These are phyloP conservation scores for Cytidiella melzeri DNA, from an alignment of 768 basidiomycete species.

Conservation along the genomic window DNA sequence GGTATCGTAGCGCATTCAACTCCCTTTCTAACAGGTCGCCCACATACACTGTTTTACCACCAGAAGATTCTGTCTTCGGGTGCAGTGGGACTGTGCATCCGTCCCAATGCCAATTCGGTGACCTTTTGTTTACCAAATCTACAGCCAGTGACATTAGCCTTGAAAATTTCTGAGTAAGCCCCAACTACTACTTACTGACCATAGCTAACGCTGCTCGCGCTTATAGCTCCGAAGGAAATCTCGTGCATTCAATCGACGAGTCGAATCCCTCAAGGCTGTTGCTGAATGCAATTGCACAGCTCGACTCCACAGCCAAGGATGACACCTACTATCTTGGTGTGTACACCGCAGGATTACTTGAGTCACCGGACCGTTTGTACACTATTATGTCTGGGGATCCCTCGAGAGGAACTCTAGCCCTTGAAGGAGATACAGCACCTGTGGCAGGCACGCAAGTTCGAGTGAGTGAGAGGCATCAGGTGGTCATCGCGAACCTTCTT, in stretches of 20 bases:
- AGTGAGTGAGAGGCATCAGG: no score
- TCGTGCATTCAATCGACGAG: constrained; percentile 52
- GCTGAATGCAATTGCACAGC: constrained; percentile 38
- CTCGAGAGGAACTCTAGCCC: constrained; percentile 58
- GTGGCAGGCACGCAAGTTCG: constrained; percentile 43
- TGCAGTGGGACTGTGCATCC: constrained; percentile 52
- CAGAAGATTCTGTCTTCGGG: constrained; percentile 51
- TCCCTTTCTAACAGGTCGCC: constrained; percentile 72
- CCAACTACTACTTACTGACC: neutral
- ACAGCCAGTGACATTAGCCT: constrained; percentile 32
- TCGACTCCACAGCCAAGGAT: constrained; percentile 34
- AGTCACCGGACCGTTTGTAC: constrained; percentile 34
- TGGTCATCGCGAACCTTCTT: no score
- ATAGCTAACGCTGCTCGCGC: neutral
- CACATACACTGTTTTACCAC: constrained; percentile 62
- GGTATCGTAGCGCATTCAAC: constrained; percentile 70
- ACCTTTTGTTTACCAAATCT: constrained; percentile 34
- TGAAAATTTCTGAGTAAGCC: constrained; percentile 51
- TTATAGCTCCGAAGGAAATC: constrained; percentile 62
- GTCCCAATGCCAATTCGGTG: constrained; percentile 7
- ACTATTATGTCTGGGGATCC: constrained; percentile 68
- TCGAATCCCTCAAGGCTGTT: constrained; percentile 58
- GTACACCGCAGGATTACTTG: neutral
- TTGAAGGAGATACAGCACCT: constrained; percentile 50
- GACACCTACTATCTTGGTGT: constrained; percentile 54